Conservation (phyloP, 1,284 basidiomycete species). For the Papiliotrema flavescens region DNA sequence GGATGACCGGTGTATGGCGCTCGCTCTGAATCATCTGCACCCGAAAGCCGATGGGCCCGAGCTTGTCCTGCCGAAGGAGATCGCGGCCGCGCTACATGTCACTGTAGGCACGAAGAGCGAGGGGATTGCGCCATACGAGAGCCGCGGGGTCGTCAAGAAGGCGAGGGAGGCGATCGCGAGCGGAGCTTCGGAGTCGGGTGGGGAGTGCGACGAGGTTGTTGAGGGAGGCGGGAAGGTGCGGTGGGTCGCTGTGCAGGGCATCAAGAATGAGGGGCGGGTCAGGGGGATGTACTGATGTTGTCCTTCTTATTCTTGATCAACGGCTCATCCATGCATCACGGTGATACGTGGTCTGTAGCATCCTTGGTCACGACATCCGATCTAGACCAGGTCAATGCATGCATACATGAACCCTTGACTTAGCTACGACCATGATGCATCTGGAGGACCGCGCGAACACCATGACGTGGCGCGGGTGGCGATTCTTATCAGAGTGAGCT, state of each 20-base stretch:
- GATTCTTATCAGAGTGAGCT: background rate
- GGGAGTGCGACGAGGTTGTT: constrained; percentile 32
- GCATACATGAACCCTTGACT: too few species aligned
- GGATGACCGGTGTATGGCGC: constrained; percentile 75
- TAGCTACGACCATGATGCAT: too few species aligned
- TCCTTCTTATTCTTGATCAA: too few species aligned
- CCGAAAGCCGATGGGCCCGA: constrained; percentile 35
- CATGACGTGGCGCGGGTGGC: background rate
- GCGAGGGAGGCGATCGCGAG: constrained; percentile 27
- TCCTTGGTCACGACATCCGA: too few species aligned
- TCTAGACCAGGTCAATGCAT: too few species aligned
- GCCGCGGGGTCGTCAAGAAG: constrained; percentile 29
- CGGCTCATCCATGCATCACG: too few species aligned
- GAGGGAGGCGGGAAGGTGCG: constrained; percentile 35
- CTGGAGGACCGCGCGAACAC: too few species aligned
- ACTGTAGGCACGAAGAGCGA: constrained; percentile 73
- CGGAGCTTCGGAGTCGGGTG: constrained; percentile 27
- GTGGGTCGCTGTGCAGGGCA: constrained; percentile 23
- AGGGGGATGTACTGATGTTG: constrained; percentile 11
- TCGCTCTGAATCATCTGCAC: constrained; percentile 60
- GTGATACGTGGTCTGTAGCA: too few species aligned
- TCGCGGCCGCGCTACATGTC: constrained; percentile 66
- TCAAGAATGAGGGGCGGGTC: constrained; percentile 14
- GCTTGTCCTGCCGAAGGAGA: constrained; percentile 52
- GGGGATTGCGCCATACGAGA: constrained; percentile 64